Conservation (phyloP, 768 basidiomycete species). For the Leccinum longicurvipes region DNA sequence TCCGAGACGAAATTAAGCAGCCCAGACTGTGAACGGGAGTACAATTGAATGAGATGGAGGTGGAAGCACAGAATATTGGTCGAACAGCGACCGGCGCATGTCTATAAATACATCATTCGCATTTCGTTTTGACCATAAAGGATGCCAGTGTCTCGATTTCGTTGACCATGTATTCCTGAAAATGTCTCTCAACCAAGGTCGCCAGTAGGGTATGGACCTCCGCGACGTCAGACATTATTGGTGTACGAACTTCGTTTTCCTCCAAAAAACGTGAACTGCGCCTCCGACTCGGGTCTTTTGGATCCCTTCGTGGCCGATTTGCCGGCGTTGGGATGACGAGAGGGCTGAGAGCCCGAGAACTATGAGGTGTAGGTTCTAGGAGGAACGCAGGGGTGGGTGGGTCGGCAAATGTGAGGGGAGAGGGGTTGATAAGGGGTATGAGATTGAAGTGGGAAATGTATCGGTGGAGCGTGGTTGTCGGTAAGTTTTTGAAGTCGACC, state of each 20-base stretch:
- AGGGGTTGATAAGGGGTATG: conserved; percentile 66
- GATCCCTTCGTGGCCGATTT: conserved; percentile 70
- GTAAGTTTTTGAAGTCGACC: conserved; percentile 75
- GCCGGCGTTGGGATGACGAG: conserved; percentile 49
- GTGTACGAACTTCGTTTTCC: conserved; percentile 54
- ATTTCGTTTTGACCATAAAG: conserved; percentile 73
- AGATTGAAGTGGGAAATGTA: conserved; percentile 75
- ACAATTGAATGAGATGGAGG: conserved; percentile 12
- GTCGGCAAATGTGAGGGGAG: conserved; percentile 61
- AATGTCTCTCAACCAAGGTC: conserved; percentile 69
- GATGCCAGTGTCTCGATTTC: conserved; percentile 81
- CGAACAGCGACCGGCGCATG: conserved; percentile 17
- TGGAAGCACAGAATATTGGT: conserved; percentile 7
- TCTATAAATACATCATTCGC: conserved; percentile 35
- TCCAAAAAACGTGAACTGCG: conserved; percentile 73
- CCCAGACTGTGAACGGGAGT: conserved; percentile 7
- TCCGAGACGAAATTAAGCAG: not conserved
- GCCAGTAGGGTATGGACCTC: conserved; percentile 70
- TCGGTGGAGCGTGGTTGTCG: conserved; percentile 60
- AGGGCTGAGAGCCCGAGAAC: conserved; percentile 53
- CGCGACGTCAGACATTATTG: conserved; percentile 65
- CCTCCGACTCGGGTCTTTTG: conserved; percentile 55
- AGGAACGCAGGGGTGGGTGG: conserved; percentile 68
- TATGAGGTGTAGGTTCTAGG: conserved; percentile 44
- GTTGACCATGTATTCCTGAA: conserved; percentile 56